A percentile compares a stretch with the other conserved stretches of the same genome.
Conservation (phyloP, 495 filamentous ascomycete genomes). For the Chaetomium cochliodes region DNA sequence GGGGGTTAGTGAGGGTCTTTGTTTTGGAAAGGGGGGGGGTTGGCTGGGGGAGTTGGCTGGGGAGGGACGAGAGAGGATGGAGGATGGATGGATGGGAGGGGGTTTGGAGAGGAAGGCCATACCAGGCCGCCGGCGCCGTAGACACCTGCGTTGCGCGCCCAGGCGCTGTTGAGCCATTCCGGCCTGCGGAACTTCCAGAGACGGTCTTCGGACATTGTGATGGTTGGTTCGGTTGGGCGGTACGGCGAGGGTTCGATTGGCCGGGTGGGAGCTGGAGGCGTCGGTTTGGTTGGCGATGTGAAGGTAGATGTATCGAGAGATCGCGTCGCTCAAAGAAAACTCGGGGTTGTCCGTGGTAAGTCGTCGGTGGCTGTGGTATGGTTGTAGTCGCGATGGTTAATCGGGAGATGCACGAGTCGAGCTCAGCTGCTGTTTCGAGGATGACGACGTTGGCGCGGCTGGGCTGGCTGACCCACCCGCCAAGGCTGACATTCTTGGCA, state of each 20-base stretch:
- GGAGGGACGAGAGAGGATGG: neutral
- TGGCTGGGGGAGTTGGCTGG: no score
- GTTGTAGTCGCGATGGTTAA: constrained; percentile 2
- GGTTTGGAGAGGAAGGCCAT: constrained; percentile 34
- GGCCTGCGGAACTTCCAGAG: constrained; percentile 78
- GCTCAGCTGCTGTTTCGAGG: constrained; percentile 2
- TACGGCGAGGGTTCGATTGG: neutral
- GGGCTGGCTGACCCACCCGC: constrained; percentile 16
- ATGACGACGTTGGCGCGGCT: constrained; percentile 21
- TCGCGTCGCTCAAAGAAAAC: no score
- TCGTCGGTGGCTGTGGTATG: neutral
- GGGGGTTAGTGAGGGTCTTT: constrained; percentile 1
- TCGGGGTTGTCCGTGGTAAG: constrained; percentile 2
- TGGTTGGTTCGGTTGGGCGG: constrained; percentile 1
- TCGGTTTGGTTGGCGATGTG: neutral
- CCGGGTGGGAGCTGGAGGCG: neutral
- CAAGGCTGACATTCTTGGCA: constrained; percentile 16
- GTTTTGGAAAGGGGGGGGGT: neutral
- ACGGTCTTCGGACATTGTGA: constrained; percentile 59
- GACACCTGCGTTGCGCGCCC: constrained; percentile 77
- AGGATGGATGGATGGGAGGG: neutral
- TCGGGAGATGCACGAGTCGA: constrained; percentile 4
- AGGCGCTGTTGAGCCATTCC: constrained; percentile 86
- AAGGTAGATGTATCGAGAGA: neutral
- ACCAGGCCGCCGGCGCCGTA: constrained; percentile 85